Base-by-base conservation (phyloP, 352 stramenopile genomes). In the Phytophthora lateralis region DNA sequence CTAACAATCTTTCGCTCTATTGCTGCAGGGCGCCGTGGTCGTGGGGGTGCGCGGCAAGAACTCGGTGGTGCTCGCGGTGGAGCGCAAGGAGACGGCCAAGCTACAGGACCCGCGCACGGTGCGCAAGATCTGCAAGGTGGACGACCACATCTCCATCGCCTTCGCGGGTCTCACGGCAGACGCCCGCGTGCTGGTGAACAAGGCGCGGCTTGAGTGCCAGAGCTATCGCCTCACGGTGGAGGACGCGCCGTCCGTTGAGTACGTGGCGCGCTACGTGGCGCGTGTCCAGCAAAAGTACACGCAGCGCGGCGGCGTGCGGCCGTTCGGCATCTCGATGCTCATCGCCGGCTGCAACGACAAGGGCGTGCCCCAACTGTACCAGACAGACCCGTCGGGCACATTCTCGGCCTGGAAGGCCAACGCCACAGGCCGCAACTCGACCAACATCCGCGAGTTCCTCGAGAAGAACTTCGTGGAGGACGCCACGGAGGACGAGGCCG, bases 401-500 rank as follows among this genome's bases (percentile, higher is more conserved):
- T 99, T 99, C 76, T 98, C 85, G 52, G 87, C 91, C 30, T 99
- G 98, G 98, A 99, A 99, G 73, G 93, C 97, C 35, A 98, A 99
- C 70, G 97, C 98, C 26, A 98, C 98, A 68, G 98, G 97, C 53
- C 91, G 93, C 58, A 99, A 99, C 84, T 92, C 94, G 42, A 99
- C 98, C 70, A 98, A 95, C 72, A 96, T 99, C 53, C 85, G 96
- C 51, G 97, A 99, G 78, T 99, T 99, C 76, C 79, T 99, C 30
- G 98, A 99, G 76, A 99, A 99, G 80, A 97, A 99, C 78, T 99
- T 97, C 80, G 69, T 82, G 15, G 91, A 97, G 39, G 88, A 95
- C 49, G 82, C 99, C 62, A 85, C 79, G 34, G 93, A 99, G 60
- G 84, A 97, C 12, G 91, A 94, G 29, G 88, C 93, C 8, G 83